phyloP scores from a whole-genome alignment of 1,284 basidiomycete genomes.

The Ganoderma leucocontextum region DNA sequence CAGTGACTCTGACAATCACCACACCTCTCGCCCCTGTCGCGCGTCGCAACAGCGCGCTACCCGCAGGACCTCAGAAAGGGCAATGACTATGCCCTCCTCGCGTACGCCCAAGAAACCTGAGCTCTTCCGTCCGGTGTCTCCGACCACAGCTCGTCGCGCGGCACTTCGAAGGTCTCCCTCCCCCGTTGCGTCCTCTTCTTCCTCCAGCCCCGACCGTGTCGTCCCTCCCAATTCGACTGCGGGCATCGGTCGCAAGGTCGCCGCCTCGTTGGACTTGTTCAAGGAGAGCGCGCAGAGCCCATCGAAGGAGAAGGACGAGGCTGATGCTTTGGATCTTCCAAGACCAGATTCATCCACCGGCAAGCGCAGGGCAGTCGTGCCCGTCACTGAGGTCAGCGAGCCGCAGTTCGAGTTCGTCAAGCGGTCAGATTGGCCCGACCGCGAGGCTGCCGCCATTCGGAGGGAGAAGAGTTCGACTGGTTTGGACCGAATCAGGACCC shows the following conservation, averaged over 20 bases:
- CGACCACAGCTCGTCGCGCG: conserved; percentile 44
- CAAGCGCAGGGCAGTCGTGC: conserved; percentile 52
- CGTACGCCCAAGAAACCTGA: conserved; percentile 38
- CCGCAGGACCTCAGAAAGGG: conserved; percentile 39
- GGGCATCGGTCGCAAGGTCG: conserved; percentile 80
- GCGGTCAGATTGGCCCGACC: conserved; percentile 82
- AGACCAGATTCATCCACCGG: conserved; percentile 41
- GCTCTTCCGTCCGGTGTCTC: conserved; percentile 36
- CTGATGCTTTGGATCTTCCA: conserved; percentile 41
- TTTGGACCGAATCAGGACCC: conserved; percentile 60
- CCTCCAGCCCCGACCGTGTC: conserved; percentile 35
- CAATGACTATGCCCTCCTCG: conserved; percentile 39
- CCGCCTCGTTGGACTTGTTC: conserved; percentile 80
- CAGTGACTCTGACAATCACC: conserved; percentile 38
- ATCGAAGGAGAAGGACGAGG: conserved; percentile 54
- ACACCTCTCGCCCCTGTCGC: conserved; percentile 32
- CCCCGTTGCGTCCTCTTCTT: conserved; percentile 54
- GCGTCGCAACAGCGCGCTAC: conserved; percentile 33
- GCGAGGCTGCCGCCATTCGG: conserved; percentile 70
- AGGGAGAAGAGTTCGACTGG: conserved; percentile 70
- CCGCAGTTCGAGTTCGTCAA: conserved; percentile 82
- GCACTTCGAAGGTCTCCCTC: conserved; percentile 48
- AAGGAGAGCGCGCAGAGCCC: conserved; percentile 68
- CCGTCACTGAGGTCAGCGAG: conserved; percentile 62
- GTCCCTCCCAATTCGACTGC: conserved; percentile 41